Evolutionary conservation across 2,329 filamentous ascomycete species (phyloP).

Genomic region (Dactylellina parvicollis): DNA sequence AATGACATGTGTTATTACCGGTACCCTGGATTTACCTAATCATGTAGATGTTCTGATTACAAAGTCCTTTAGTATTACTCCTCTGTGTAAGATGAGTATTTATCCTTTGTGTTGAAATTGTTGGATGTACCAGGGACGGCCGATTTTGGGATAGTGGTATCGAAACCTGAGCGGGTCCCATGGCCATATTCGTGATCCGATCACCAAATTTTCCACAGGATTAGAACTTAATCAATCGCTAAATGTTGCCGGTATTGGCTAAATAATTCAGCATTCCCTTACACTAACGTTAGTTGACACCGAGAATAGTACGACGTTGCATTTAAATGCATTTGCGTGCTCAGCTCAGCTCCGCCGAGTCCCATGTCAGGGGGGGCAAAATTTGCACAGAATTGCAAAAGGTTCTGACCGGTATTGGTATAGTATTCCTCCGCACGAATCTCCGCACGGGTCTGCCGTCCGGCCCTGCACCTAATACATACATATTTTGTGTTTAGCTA

Average conservation of each 20-base stretch:
- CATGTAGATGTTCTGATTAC: too few species aligned
- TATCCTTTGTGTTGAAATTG: too few species aligned
- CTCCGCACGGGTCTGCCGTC: not conserved
- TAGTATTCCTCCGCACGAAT: not conserved
- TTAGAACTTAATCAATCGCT: slow-evolving; percentile 5
- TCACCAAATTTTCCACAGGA: not conserved
- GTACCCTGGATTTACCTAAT: too few species aligned
- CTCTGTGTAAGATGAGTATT: too few species aligned
- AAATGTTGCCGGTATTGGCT: slow-evolving; percentile 4
- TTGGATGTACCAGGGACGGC: too few species aligned
- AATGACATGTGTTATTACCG: too few species aligned
- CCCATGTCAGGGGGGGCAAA: not conserved
- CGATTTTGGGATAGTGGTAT: too few species aligned
- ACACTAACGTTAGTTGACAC: not conserved
- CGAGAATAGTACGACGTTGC: slow-evolving; percentile 37
- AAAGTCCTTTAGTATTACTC: too few species aligned
- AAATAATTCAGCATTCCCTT: too few species aligned
- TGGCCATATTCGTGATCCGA: too few species aligned
- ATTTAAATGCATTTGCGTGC: slow-evolving; percentile 26
- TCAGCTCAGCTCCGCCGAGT: slow-evolving; percentile 1
- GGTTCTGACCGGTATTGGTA: not conserved
- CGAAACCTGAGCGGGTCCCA: too few species aligned
- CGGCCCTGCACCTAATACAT: not conserved
- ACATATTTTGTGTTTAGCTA: not conserved
- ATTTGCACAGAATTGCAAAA: not conserved